Evolutionary conservation across 202 grass and related monocot genomes (phyloP), one percentile per base, ranked within the genome.

Genomic region (Hordeum pubiflorum): DNA sequence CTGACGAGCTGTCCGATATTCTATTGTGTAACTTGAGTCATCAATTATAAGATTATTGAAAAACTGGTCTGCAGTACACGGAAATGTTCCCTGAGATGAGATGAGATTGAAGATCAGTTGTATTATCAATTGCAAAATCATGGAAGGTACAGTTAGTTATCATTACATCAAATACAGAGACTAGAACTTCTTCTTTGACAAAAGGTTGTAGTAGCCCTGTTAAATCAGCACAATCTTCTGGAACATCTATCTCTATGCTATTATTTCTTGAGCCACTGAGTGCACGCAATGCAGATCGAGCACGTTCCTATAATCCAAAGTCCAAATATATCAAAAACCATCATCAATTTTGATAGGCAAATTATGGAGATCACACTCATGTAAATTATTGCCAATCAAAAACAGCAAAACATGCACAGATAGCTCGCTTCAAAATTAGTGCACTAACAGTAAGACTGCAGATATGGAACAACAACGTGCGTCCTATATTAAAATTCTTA

Each of bases 181-280:
- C 90, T 58, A 99, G 81, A 87, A 99, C 92, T 87, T 88, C 96
- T 79, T 96, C 96, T 93, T 99, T 99, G 38, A 99, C 87, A 80
- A 99, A 99, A 80, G 86, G 85, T 82, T 99, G 92, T n/a, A 88
- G 76, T 31, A 91, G 85, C 63, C 85, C 90, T 79, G 86, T 84
- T 67, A 84, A 71, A 76, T 69, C 87, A 76, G 78, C 89, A 88
- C 34, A 88, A 79, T 96, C 87, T 87, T 99, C 79, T 78, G 91
- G 90, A 87, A 88, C 69, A 80, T 92, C 78, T 58, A 62, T 71
- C 48, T 91, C 88, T 72, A 80, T 83, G 80, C 79, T 91, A 73
- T 38, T 81, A 83, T 85, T 99, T 71, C 87, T 83, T 60, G 93
- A 97, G 80, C 90, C 93, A 87, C 96, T 96, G 40, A 90, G 96